Base-by-base conservation (phyloP, 352 stramenopile species). In the Globisporangium uncinulatum region DNA sequence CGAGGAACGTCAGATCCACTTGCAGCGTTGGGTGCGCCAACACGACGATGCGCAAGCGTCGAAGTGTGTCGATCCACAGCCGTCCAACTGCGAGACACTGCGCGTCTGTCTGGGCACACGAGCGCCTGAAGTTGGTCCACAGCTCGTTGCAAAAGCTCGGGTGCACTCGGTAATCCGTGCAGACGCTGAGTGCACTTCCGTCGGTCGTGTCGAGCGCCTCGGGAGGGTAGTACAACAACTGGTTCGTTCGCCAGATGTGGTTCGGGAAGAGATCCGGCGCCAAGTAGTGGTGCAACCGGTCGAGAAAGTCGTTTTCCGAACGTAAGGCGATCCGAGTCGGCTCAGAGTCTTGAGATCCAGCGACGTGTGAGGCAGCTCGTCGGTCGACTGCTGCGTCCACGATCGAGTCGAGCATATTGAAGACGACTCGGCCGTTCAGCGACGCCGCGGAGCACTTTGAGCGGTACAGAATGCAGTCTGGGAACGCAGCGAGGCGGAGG, bases 251-350 rank as follows among this genome's bases (percentile, higher is more conserved):
- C 61, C 62, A 72, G 24, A 68, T 67, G 15, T 41, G 56, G 14
- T 52, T 68, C 10, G 45, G 49, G 45, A 80, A 83, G 41, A 75
- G 55, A 6, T 48, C 53, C 6, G 73, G 69, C 8, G 76, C 29
- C 31, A 74, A 37, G 31, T 71, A 76, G 19, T 83, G 62, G 58
- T 83, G 68, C 7, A 83, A 32, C 2, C 71, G 70, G 31, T 83
- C 69, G n/a, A 71, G 46, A n/a, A 60, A 83, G 43, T 62, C 45
- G 34, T 32, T 70, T 54, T 65, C 57, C 1, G 48, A 54, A 7
- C 55, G 59, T 3, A 69, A 17, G 6, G 42, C 15, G n/a, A 51
- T 34, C 13, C 31, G 31, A 0, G 19, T 37, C 19, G 55, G 55
- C 7, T 61, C 55, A 1, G 11, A 20, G 14, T 21, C 15, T 20